A percentile compares a stretch with the other conserved stretches of the same genome.
These are phyloP conservation scores for Orobanche coerulescens DNA, from an alignment of 257 asterid species.

Conservation along the genomic window DNA sequence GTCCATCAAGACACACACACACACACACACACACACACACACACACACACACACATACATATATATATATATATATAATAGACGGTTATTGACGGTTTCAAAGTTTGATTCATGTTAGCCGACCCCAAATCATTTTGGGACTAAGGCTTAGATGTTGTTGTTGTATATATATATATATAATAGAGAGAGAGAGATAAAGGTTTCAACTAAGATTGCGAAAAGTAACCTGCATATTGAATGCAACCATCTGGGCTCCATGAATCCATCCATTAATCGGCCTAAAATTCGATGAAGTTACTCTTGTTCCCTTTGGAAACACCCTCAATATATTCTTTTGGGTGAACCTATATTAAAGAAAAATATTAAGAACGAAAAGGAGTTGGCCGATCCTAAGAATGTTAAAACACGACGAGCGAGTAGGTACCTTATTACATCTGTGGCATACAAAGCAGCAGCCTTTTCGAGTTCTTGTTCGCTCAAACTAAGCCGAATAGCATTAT, in stretches of 20 bases:
- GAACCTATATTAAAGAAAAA: conserved; percentile 52
- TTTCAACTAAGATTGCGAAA: too few relatives aligned
- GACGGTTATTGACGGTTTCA: too few relatives aligned
- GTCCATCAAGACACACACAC: too few relatives aligned
- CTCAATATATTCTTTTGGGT: conserved; percentile 71
- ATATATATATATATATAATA: too few relatives aligned
- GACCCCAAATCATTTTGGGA: too few relatives aligned
- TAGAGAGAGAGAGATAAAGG: too few relatives aligned
- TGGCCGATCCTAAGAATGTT: background rate
- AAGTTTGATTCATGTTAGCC: too few relatives aligned
- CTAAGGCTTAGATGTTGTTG: too few relatives aligned
- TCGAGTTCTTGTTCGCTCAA: conserved; percentile 71
- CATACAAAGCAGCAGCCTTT: conserved; percentile 54
- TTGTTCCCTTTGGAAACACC: conserved; percentile 78
- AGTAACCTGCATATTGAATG: conserved; percentile 88
- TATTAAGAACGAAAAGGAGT: background rate
- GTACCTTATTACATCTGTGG: conserved; percentile 58
- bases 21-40: too few relatives aligned
- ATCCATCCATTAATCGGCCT: conserved; percentile 70
- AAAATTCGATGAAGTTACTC: conserved; percentile 83
- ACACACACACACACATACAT: too few relatives aligned
- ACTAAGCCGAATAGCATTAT: conserved; percentile 72
- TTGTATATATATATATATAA: too few relatives aligned
- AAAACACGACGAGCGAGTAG: background rate
- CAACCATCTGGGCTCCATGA: conserved; percentile 99